A percentile compares a stretch with the other conserved stretches of the same genome.
Conservation (phyloP, 176 grass and related monocot genomes). For the Aegilops umbellulata region DNA sequence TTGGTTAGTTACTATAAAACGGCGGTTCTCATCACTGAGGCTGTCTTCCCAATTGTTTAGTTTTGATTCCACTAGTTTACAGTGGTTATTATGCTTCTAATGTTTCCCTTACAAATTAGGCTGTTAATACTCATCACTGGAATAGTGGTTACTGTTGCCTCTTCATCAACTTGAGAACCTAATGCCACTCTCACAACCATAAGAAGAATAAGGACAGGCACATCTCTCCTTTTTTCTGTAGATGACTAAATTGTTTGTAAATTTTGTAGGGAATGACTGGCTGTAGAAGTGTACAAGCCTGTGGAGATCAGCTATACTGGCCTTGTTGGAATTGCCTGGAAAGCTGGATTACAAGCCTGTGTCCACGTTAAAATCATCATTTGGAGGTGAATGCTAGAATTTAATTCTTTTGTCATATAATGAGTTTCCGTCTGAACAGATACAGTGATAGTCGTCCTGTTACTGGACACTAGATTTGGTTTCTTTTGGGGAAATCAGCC, state of each 20-base stretch:
- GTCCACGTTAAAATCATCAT: slow-evolving; percentile 27
- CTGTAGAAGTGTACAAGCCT: slow-evolving; percentile 23
- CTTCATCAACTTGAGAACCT: background rate
- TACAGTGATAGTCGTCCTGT: background rate
- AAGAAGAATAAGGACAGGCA: background rate
- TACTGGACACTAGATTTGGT: background rate
- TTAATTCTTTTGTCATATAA: background rate
- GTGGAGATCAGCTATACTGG: slow-evolving; percentile 6
- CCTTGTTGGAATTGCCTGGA: slow-evolving; percentile 26
- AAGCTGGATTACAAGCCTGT: slow-evolving; percentile 27
- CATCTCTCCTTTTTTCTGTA: background rate
- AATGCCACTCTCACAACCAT: background rate
- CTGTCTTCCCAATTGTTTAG: background rate
- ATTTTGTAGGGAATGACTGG: slow-evolving; percentile 31
- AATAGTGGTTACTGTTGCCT: background rate
- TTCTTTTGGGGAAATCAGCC: background rate
- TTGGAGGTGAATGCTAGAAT: slow-evolving; percentile 18
- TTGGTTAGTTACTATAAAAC: slow-evolving; percentile 8
- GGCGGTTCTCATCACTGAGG: background rate
- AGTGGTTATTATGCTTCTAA: background rate
- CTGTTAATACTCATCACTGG: background rate
- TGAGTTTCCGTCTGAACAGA: slow-evolving; percentile 6
- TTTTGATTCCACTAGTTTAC: background rate
- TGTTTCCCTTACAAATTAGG: background rate
- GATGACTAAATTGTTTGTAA: slow-evolving; percentile 19